Base-by-base conservation (phyloP, 164 flowering plant species). In the Liquidambar formosana region DNA sequence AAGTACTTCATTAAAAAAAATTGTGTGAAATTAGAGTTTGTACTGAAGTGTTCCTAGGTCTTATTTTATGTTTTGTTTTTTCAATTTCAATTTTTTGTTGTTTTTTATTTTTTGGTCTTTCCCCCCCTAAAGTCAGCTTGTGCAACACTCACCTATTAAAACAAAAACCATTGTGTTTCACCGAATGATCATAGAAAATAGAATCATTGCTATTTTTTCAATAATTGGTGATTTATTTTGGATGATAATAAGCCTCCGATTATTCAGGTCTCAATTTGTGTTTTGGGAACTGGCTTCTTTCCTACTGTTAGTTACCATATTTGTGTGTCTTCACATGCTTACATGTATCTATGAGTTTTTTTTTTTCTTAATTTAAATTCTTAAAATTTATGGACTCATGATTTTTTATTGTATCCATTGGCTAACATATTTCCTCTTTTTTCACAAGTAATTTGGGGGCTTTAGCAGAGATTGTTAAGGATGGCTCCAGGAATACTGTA, bases 401-500 rank as follows among this genome's bases (percentile, higher is more conserved):
- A 54, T 3, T 10, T 43, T 41, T 38, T 43, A 33, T 43, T 59
- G 45, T 48, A 45, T 48, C 45, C 18, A 16, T 21, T 14, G 14
- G 25, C 38, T 57, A 43, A 61, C 22, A 60, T 60, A 57, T 13
- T 58, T 73, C 43, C 65, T 64, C 1, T 61, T 22, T 68, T 47
- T 57, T 60, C 53, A 64, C 59, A 26, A 91, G 94, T 76, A 85
- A 84, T 79, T 69, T 89, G 69, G 85, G 82, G 69, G 57, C 77
- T 65, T 74, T 95, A 53, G 81, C 77, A 41, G 97, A 88, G 67
- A 80, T 79, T 67, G 85, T 89, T 26, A 94, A 89, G 76, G 97
- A 87, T 75, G 83, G 82, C 70, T 70, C 85, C 44, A 85, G 80
- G 74, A 86, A 62, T 64, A 13, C 65, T 45, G 73, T 73, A 5